Conservation (phyloP, 768 basidiomycete genomes). For the Gloeophyllum trabeum region DNA sequence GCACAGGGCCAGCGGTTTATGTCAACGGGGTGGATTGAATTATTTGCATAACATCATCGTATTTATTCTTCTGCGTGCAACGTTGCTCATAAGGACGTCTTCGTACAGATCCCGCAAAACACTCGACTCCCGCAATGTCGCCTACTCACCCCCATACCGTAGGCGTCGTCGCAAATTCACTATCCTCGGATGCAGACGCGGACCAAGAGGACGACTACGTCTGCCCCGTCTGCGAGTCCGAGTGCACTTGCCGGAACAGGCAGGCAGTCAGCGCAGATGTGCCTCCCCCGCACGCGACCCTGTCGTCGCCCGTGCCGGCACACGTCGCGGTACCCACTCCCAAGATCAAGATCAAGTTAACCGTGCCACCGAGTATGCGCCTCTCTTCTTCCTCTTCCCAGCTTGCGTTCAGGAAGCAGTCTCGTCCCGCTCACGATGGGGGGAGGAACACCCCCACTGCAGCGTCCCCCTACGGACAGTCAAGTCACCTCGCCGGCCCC, state of each 20-base stretch:
- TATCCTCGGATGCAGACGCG: constrained; percentile 11
- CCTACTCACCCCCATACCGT: constrained; percentile 60
- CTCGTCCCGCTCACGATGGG: too few species aligned
- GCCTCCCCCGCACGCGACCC: constrained; percentile 20
- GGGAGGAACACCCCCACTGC: constrained; percentile 18
- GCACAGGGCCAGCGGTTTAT: too few species aligned
- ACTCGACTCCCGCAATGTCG: constrained; percentile 53
- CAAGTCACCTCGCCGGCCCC: constrained; percentile 8
- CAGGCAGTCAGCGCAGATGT: constrained; percentile 21
- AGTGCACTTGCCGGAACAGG: constrained; percentile 80
- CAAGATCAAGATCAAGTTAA: constrained; percentile 76
- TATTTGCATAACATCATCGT: too few species aligned
- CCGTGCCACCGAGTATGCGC: constrained; percentile 40
- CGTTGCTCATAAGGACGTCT: too few species aligned
- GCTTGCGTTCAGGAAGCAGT: constrained; percentile 7
- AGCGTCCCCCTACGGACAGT: constrained; percentile 8
- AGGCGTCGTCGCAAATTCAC: constrained; percentile 29
- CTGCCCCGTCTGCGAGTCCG: constrained; percentile 85
- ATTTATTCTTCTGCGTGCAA: too few species aligned
- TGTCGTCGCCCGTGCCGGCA: constrained; percentile 24
- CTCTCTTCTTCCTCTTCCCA: constrained; percentile 6
- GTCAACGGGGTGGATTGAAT: too few species aligned
- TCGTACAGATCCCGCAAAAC: constrained; percentile 29
- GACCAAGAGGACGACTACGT: constrained; percentile 76
- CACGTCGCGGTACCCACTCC: constrained; percentile 30